Evolutionary conservation across 371 early-diverging fungal genomes (phyloP).

Genomic region (Mucor velutinosus): DNA sequence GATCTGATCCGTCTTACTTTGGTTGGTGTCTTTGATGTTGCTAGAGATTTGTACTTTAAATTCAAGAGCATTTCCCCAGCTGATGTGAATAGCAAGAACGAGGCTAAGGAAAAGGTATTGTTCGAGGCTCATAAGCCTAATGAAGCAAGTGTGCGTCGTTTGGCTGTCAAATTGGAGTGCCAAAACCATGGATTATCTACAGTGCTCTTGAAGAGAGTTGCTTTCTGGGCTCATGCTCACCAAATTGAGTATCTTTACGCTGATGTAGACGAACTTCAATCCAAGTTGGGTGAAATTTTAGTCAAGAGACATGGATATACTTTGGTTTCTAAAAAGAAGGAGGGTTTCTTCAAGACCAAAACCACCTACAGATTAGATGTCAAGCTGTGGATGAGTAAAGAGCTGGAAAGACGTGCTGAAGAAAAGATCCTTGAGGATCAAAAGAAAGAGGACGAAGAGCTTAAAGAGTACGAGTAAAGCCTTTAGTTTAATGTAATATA

Average conservation of each 20-base stretch:
- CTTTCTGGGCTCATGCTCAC: slow-evolving; percentile 51
- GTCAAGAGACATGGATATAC: slow-evolving; percentile 45
- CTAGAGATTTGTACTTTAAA: slow-evolving; percentile 11
- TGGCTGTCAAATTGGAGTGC: slow-evolving; percentile 47
- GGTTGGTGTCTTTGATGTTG: slow-evolving; percentile 24
- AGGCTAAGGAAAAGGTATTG: slow-evolving; percentile 10
- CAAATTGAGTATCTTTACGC: slow-evolving; percentile 51
- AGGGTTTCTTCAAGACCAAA: slow-evolving; percentile 30
- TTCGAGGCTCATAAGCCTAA: slow-evolving; percentile 43
- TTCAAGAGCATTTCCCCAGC: neutral
- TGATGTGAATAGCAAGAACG: neutral
- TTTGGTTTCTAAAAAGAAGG: slow-evolving; percentile 30
- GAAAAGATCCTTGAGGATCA: slow-evolving; percentile 27
- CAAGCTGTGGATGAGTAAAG: slow-evolving; percentile 49
- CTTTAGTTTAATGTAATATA: neutral
- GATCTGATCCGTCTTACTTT: slow-evolving; percentile 35
- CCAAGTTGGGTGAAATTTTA: slow-evolving; percentile 30
- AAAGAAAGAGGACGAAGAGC: slow-evolving; percentile 41
- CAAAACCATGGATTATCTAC: slow-evolving; percentile 53
- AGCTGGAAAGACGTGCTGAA: slow-evolving; percentile 29
- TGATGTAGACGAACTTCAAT: slow-evolving; percentile 46
- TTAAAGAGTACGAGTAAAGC: slow-evolving; percentile 35
- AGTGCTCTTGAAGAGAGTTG: slow-evolving; percentile 47
- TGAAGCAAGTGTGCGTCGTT: slow-evolving; percentile 49
- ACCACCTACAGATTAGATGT: slow-evolving; percentile 47